Evolutionary conservation across 305 asterid species (phyloP).

Genomic region (Nicotiana rustica): DNA sequence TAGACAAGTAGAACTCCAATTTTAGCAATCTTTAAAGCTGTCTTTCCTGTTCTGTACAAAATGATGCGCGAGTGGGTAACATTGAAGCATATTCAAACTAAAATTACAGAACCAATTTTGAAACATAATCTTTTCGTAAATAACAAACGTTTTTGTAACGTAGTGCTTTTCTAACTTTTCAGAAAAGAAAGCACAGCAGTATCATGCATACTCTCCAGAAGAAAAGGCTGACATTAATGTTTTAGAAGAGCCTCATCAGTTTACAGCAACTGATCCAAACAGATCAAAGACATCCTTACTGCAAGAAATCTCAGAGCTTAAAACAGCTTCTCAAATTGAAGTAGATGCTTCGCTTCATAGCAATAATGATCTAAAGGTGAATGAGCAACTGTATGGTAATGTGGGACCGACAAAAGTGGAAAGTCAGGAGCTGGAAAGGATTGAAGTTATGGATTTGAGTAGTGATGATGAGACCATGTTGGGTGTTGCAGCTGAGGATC

Average conservation of each 20-base stretch:
- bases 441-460: constrained; percentile 31
- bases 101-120: neutral
- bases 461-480: constrained; percentile 33
- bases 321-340: neutral
- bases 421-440: neutral
- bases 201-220: constrained; percentile 32
- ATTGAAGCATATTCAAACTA: neutral
- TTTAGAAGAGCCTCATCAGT: constrained; percentile 16
- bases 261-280: neutral
- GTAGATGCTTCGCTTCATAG: neutral
- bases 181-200: constrained; percentile 36
- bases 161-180: neutral
- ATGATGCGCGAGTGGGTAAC: neutral
- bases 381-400: neutral
- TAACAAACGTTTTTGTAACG: no score
- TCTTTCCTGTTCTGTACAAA: neutral
- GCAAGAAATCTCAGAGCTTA: neutral
- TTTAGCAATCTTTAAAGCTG: neutral
- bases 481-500: constrained; percentile 1
- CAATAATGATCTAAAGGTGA: neutral
- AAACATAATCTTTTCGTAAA: neutral
- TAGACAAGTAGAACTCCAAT: neutral
- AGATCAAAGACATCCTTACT: neutral
- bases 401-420: neutral
- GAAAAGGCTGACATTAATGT: constrained; percentile 25